Conservation (phyloP, 257 asterid species). For the Solanum tarijense region DNA sequence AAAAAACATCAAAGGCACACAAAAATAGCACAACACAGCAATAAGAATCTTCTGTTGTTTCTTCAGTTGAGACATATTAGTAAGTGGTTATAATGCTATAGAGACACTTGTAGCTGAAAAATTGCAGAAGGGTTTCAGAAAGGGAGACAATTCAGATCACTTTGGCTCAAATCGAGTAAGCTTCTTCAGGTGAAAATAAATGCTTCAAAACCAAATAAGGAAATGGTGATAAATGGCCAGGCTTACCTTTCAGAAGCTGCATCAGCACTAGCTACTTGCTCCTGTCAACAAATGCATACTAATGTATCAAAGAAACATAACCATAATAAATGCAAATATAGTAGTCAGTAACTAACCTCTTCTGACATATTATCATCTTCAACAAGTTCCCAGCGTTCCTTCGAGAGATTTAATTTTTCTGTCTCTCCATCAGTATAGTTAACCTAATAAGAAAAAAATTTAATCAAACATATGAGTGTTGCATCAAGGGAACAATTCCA, state of each 20-base stretch:
- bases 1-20: not conserved
- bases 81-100: not conserved
- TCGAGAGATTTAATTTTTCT: constrained; percentile 54
- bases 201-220: not conserved
- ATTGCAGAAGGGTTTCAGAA: not conserved
- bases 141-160: not conserved
- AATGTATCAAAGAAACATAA: constrained; percentile 2
- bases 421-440: constrained; percentile 68
- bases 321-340: not conserved
- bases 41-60: not conserved
- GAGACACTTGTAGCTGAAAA: not conserved
- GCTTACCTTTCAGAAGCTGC: constrained; percentile 62
- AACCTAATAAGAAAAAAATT: constrained; percentile 32
- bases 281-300: constrained; percentile 27
- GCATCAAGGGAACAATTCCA: not conserved
- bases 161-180: not conserved
- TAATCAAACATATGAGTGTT: not conserved
- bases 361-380: constrained; percentile 32
- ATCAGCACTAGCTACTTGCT: constrained; percentile 42
- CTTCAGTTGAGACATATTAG: not conserved
- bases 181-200: not conserved
- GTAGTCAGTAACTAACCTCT: constrained; percentile 33
- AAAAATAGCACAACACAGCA: not conserved
- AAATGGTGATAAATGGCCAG: not conserved
- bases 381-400: constrained; percentile 51